Percentiles rank a stretch among this genome's conserved stretches.
Conservation (phyloP, 1,284 basidiomycete genomes). For the Phlebopus sp. region DNA sequence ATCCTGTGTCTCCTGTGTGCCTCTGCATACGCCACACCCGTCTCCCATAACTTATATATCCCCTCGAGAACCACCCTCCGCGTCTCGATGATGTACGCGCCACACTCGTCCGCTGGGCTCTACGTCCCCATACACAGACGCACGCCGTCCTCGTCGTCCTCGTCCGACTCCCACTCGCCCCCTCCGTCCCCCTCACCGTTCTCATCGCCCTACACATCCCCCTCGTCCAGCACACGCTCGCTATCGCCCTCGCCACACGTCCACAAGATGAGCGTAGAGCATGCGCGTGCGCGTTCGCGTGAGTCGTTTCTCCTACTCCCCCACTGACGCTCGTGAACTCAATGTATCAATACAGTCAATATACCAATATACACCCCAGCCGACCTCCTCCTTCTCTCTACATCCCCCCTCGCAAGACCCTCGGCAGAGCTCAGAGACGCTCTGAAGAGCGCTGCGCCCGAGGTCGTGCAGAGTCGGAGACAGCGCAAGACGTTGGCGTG, state of each 20-base stretch:
- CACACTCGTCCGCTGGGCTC: conserved; percentile 7
- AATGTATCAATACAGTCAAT: background rate
- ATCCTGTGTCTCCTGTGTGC: no score
- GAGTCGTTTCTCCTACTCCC: conserved; percentile 6
- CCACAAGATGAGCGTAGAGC: background rate
- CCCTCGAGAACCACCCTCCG: conserved; percentile 19
- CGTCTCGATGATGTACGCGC: conserved; percentile 5
- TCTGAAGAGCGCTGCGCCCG: conserved; percentile 20
- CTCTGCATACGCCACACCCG: no score
- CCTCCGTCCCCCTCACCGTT: conserved; percentile 13
- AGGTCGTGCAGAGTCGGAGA: conserved; percentile 24
- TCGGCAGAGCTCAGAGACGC: conserved; percentile 3
- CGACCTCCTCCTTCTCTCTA: conserved; percentile 23
- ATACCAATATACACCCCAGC: conserved; percentile 24
- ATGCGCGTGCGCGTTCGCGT: conserved; percentile 9
- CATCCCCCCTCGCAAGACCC: conserved; percentile 20
- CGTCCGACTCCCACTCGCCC: conserved; percentile 5
- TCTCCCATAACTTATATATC: no score
- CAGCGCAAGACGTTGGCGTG: conserved; percentile 27
- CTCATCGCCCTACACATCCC: conserved; percentile 6
- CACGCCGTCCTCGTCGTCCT: background rate
- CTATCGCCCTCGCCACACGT: conserved; percentile 2
- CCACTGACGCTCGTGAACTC: no score
- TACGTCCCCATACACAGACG: conserved; percentile 30
- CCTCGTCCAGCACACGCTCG: conserved; percentile 4